Conservation (phyloP, 108 stramenopile species). For the Nitzschia sp. region DNA sequence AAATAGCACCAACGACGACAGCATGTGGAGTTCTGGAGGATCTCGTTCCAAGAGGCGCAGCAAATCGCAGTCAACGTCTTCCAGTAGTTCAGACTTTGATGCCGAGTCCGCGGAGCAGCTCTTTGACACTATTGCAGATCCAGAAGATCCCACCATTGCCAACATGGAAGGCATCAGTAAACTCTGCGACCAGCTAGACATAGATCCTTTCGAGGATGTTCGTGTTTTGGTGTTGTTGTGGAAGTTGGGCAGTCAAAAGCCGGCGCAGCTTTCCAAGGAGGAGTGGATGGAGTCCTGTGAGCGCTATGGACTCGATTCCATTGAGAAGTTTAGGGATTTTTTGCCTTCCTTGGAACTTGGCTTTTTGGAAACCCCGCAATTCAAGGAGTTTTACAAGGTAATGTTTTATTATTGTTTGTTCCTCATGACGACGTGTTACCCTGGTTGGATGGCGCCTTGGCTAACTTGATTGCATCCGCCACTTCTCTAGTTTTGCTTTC, state of each 20-base stretch:
- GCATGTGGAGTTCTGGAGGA: constrained; percentile 31
- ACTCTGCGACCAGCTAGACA: constrained; percentile 75
- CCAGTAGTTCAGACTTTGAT: neutral
- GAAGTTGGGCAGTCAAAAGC: constrained; percentile 83
- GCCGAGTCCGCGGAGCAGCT: constrained; percentile 26
- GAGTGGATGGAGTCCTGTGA: constrained; percentile 76
- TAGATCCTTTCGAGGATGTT: constrained; percentile 81
- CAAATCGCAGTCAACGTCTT: neutral
- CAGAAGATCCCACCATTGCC: constrained; percentile 60
- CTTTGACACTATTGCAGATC: constrained; percentile 66
- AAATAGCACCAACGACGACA: neutral
- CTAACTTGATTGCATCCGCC: constrained; percentile 1
- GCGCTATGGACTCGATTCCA: constrained; percentile 53
- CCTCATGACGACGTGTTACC: constrained; percentile 14
- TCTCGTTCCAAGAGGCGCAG: constrained; percentile 16
- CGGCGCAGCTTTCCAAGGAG: constrained; percentile 70
- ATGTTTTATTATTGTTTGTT: neutral
- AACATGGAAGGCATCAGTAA: constrained; percentile 74
- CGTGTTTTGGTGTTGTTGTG: constrained; percentile 84
- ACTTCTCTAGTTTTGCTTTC: constrained; percentile 71
- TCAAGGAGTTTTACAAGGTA: constrained; percentile 90
- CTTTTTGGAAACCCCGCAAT: constrained; percentile 81
- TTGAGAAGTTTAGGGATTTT: constrained; percentile 59
- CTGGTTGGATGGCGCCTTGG: constrained; percentile 1
- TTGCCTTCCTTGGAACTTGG: constrained; percentile 81